Evolutionary conservation across 1,284 basidiomycete genomes (phyloP), one percentile per base, ranked within the genome.

Genomic region (Cystobasidium slooffiae): DNA sequence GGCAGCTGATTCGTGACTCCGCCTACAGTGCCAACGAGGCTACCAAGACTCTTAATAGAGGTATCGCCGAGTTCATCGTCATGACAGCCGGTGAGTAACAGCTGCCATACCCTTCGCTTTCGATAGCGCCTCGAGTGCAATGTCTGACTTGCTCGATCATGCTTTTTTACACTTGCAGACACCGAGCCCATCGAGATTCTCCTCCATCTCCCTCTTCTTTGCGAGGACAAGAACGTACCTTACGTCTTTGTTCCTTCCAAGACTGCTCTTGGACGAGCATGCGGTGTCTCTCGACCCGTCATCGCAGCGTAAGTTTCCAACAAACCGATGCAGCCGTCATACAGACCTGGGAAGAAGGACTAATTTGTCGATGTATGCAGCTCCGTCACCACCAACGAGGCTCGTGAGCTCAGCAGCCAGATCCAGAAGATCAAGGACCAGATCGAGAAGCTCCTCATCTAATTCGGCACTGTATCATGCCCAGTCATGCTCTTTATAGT

Each of bases 41-140:
- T 46, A 80, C 79, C 70, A 80, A 80, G 87, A 99, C 97, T 31
- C 88, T 99, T 78, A 99, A 99, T 85, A 92, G 97, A 82, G 96
- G 97, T 85, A 95, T 98, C 80, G 92, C 94, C 80, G 97, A 99
- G 85, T 93, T 99, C 85, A 96, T 99, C 84, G 89, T 99, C 81
- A 87, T 99, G 84, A 97, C 97, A 75, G 97, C 94, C 76, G 84
- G 83, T n/a, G n/a, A n/a, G n/a, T n/a, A n/a, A n/a, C n/a, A n/a
- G n/a, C n/a, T n/a, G n/a, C n/a, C n/a, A n/a, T n/a, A n/a, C n/a
- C n/a, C n/a, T n/a, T n/a, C n/a, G n/a, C n/a, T n/a, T n/a, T n/a
- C n/a, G n/a, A n/a, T n/a, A n/a, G n/a, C n/a, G n/a, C n/a, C n/a
- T n/a, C n/a, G n/a, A n/a, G n/a, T n/a, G n/a, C n/a, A n/a, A n/a